A percentile compares a stretch with the other conserved stretches of the same genome.
These are phyloP conservation scores for Scenedesmus sp. DNA, from an alignment of 163 green algal species.

Conservation along the genomic window DNA sequence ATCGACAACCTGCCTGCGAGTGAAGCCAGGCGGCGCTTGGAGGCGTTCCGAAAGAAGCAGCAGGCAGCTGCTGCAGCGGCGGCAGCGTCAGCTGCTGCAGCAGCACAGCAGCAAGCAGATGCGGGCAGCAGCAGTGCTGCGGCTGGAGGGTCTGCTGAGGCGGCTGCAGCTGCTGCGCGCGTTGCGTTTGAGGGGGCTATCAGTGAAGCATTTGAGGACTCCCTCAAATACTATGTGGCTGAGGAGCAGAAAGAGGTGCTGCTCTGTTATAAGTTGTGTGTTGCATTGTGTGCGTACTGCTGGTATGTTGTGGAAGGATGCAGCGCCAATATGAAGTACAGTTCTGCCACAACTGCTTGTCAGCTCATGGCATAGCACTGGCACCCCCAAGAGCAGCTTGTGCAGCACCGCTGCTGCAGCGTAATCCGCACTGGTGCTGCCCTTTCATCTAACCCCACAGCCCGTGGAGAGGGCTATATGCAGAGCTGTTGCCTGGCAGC, in stretches of 20 bases:
- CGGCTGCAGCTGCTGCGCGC: conserved; percentile 62
- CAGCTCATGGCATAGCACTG: no score
- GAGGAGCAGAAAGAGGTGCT: conserved; percentile 88
- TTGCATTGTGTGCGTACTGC: neutral
- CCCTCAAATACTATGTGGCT: conserved; percentile 84
- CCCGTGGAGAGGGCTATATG: no score
- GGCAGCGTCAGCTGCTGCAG: conserved; percentile 58
- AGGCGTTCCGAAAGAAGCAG: conserved; percentile 70
- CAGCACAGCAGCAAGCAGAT: conserved; percentile 63
- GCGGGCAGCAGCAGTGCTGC: conserved; percentile 29
- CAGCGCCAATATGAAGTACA: no score
- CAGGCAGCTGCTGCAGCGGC: conserved; percentile 57
- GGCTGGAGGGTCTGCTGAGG: neutral
- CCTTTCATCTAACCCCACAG: no score
- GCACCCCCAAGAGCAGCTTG: neutral
- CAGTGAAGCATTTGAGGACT: conserved; percentile 70
- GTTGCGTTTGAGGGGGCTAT: conserved; percentile 90
- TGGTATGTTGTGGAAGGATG: neutral
- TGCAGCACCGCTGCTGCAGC: neutral
- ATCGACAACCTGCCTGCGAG: conserved; percentile 61
- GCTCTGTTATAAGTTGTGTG: no score
- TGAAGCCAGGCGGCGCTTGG: conserved; percentile 68
- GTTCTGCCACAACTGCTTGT: no score
- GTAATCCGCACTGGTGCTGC: no score
- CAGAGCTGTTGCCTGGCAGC: no score